phyloP scores from a whole-genome alignment of 352 stramenopile genomes.

The Globisporangium camurandrum region DNA sequence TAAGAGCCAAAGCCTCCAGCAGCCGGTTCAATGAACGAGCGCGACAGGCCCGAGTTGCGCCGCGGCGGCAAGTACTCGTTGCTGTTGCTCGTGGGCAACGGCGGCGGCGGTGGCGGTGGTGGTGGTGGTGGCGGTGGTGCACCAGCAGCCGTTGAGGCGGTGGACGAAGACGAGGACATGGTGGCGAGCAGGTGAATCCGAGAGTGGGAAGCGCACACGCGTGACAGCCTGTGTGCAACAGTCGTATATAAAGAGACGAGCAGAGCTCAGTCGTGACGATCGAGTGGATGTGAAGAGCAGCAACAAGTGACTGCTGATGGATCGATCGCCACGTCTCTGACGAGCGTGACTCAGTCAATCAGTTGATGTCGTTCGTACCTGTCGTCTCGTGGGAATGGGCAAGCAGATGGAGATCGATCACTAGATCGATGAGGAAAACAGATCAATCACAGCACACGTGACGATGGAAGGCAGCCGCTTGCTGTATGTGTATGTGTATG shows the following conservation, averaged over 20 bases:
- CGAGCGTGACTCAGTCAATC: too few relatives aligned
- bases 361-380: not conserved
- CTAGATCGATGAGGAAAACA: conserved; percentile 14
- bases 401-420: conserved; percentile 13
- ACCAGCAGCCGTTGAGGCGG: conserved; percentile 4
- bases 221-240: too few relatives aligned
- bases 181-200: conserved; percentile 15
- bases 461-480: conserved; percentile 1
- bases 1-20: conserved; percentile 7
- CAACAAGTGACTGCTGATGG: too few relatives aligned
- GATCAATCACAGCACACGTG: conserved; percentile 9
- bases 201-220: conserved; percentile 4
- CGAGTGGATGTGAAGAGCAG: not conserved
- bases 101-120: not conserved
- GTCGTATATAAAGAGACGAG: not conserved
- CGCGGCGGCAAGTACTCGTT: conserved; percentile 6
- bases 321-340: too few relatives aligned
- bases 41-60: too few relatives aligned
- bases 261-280: not conserved
- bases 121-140: not conserved
- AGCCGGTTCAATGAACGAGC: conserved; percentile 16
- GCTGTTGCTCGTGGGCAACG: too few relatives aligned
- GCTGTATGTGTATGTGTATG: not conserved
- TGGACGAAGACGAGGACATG: conserved; percentile 10
- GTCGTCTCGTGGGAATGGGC: too few relatives aligned